A percentile compares a stretch with the other conserved stretches of the same genome.
These are phyloP conservation scores for Helianthus annuus DNA, from an alignment of 129 eudicot species.

Conservation along the genomic window HanXRQr2.0-SUNRISE NC_035441.2:185319811-185320310, in stretches of 20 bases:
- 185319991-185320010: slow-evolving; percentile 43
- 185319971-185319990: slow-evolving; percentile 76
- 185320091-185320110: slow-evolving; percentile 66
- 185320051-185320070: slow-evolving; percentile 74
- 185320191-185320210: slow-evolving; percentile 89
- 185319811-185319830: slow-evolving; percentile 19
- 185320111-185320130: slow-evolving; percentile 78
- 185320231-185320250: slow-evolving; percentile 60
- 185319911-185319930: slow-evolving; percentile 42
- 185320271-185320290: slow-evolving; percentile 72
- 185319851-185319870: slow-evolving; percentile 38
- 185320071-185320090: slow-evolving; percentile 89
- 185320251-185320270: slow-evolving; percentile 24
- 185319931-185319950: slow-evolving; percentile 76
- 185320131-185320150: slow-evolving; percentile 96
- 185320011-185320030: slow-evolving; percentile 68
- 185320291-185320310: slow-evolving; percentile 73
- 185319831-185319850: neutral
- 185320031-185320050: slow-evolving; percentile 73
- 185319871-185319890: slow-evolving; percentile 35
- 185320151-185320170: slow-evolving; percentile 65
- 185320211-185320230: slow-evolving; percentile 89
- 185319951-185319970: slow-evolving; percentile 76
- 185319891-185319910: neutral
- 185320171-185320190: slow-evolving; percentile 63